Evolutionary conservation across 139 green algal genomes (phyloP), one percentile per base, ranked within the genome.

Genomic region (Protoeuglena noctilucae): DNA sequence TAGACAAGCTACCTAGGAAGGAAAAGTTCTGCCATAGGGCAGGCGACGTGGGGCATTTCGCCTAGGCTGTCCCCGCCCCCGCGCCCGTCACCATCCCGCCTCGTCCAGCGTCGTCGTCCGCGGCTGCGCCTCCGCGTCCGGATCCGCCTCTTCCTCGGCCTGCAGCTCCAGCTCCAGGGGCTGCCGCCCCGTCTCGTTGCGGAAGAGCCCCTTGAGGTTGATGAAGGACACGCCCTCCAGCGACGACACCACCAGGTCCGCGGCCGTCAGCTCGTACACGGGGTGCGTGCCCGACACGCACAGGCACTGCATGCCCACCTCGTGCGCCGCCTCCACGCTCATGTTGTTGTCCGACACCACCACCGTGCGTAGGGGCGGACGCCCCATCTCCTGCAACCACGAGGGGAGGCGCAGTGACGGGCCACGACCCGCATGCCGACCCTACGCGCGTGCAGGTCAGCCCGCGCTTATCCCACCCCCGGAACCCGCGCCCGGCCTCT

Each of bases 151-250:
- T n/a, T n/a, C n/a, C n/a, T n/a, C n/a, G n/a, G n/a, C n/a, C n/a
- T n/a, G n/a, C 18, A 57, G 23, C 62, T 66, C 57, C 24, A 52
- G 40, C 60, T 65, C 43, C 16, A 45, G 24, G 27, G 57, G 22
- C 48, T 75, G 62, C 12, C 72, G 67, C 19, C 72, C 58, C 31
- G 83, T 69, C 61, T 96, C 88, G 0, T 73, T 51, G 24, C 75
- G 61, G 57, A 95, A 93, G 21, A 96, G 71, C 51, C 81, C 74
- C 72, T 94, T 95, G 40, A 96, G 71, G 64, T 96, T 92, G n/a
- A 93, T 61, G 51, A 96, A 78, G 4, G 68, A 75, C 17, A 96
- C 56, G 54, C 86, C 68, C 1, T 70, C 73, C 16, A 96, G 70
- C 25, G 78, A 60, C 2, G 74, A 69, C 43, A 95, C 83, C 14